Percentiles rank a stretch among this genome's conserved stretches.
phyloP scores from a whole-genome alignment of 1,139 yeast genomes.

The Kodamaea derodonti region DNA sequence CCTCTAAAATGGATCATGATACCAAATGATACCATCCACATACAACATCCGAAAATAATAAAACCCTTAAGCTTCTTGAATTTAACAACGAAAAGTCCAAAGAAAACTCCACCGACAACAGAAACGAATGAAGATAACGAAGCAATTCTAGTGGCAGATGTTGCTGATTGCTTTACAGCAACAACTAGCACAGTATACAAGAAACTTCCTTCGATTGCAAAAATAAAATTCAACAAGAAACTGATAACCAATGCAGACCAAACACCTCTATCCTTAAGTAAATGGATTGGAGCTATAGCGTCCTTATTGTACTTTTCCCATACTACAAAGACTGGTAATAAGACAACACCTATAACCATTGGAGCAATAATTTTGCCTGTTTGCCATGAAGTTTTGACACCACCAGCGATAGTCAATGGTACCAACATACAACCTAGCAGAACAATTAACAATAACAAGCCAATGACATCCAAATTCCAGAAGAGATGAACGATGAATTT shows the following conservation, averaged over 20 bases:
- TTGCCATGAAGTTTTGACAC: conserved; percentile 26
- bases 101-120: conserved; percentile 28
- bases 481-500: conserved; percentile 17
- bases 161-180: conserved; percentile 27
- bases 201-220: conserved; percentile 28
- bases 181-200: conserved; percentile 34
- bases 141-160: conserved; percentile 35
- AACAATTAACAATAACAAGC: conserved; percentile 27
- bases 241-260: conserved; percentile 30
- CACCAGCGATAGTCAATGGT: conserved; percentile 40
- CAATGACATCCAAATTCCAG: conserved; percentile 35
- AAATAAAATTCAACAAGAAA: conserved; percentile 28
- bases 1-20: conserved; percentile 32
- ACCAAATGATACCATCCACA: conserved; percentile 38
- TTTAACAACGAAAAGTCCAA: conserved; percentile 30
- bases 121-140: conserved; percentile 32
- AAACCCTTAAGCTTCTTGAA: conserved; percentile 29
- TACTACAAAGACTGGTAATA: conserved; percentile 27
- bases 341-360: conserved; percentile 32
- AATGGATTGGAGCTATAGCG: conserved; percentile 31
- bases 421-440: conserved; percentile 35
- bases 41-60: conserved; percentile 29
- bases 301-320: conserved; percentile 32
- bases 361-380: conserved; percentile 33
- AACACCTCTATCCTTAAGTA: conserved; percentile 35